These are phyloP conservation scores for Backusella australiensis DNA, from an alignment of 192 early-diverging fungal species.

Conservation along the genomic window DNA sequence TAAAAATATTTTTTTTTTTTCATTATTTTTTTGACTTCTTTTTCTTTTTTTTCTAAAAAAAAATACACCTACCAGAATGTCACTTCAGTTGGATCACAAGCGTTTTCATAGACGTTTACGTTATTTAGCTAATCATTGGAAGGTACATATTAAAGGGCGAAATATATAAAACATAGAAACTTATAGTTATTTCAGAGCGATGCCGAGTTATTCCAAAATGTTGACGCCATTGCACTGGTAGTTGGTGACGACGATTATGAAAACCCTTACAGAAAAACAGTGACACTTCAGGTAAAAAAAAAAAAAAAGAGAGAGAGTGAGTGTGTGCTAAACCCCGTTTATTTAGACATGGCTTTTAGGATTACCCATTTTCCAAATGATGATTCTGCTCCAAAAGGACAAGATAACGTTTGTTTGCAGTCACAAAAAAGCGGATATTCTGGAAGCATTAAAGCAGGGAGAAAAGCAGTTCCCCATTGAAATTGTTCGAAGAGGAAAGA, in stretches of 20 bases:
- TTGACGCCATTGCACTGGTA: conserved; percentile 60
- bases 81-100: conserved; percentile 36
- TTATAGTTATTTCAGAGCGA: not conserved
- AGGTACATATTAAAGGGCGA: conserved; percentile 25
- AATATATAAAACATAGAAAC: not conserved
- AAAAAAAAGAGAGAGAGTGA: no score
- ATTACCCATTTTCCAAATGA: conserved; percentile 87
- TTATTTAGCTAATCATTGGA: conserved; percentile 39
- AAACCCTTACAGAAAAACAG: conserved; percentile 70
- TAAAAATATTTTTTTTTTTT: not conserved
- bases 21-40: not conserved
- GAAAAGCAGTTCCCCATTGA: conserved; percentile 67
- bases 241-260: conserved; percentile 70
- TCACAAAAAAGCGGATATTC: conserved; percentile 69
- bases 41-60: conserved; percentile 4
- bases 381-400: conserved; percentile 73
- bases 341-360: conserved; percentile 90
- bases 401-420: conserved; percentile 79
- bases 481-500: conserved; percentile 76
- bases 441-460: conserved; percentile 64
- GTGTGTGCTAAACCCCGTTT: not conserved
- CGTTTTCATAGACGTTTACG: conserved; percentile 44
- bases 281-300: conserved; percentile 57
- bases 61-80: not conserved
- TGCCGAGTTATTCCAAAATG: conserved; percentile 50